phyloP scores from a whole-genome alignment of 306 rosid genomes.

The Oxytropis ochrocephala region DNA sequence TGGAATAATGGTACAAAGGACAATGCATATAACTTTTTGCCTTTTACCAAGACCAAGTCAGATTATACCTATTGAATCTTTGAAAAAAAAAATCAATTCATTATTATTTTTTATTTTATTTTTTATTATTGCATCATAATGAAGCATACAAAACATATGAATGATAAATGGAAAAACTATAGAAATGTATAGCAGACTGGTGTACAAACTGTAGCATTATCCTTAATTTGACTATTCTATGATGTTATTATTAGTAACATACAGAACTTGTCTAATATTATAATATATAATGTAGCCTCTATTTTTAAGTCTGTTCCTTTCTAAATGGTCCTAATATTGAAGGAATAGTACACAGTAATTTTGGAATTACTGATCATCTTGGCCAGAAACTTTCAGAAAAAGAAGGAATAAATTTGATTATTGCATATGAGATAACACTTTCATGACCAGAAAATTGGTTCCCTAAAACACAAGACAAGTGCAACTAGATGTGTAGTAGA shows the following conservation, averaged over 20 bases:
- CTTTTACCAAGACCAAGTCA: neutral
- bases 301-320: neutral
- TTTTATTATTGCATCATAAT: neutral
- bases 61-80: neutral
- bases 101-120: neutral
- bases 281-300: neutral
- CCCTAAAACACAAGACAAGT: constrained; percentile 12
- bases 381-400: neutral
- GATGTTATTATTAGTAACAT: neutral
- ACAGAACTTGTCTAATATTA: neutral
- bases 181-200: neutral
- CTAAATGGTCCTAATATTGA: constrained; percentile 19
- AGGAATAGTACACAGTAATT: constrained; percentile 14
- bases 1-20: neutral
- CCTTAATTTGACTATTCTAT: constrained; percentile 4
- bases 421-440: neutral
- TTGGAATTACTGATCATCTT: neutral
- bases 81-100: neutral
- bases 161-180: neutral
- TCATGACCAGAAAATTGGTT: constrained; percentile 12
- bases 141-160: neutral
- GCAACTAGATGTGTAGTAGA: constrained; percentile 27
- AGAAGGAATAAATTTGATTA: constrained; percentile 1
- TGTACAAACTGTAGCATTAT: neutral
- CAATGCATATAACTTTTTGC: neutral